These are phyloP conservation scores for Aspergillus oerlinghausenensis DNA, from an alignment of 2,329 filamentous ascomycete species.

Conservation along the genomic window DNA sequence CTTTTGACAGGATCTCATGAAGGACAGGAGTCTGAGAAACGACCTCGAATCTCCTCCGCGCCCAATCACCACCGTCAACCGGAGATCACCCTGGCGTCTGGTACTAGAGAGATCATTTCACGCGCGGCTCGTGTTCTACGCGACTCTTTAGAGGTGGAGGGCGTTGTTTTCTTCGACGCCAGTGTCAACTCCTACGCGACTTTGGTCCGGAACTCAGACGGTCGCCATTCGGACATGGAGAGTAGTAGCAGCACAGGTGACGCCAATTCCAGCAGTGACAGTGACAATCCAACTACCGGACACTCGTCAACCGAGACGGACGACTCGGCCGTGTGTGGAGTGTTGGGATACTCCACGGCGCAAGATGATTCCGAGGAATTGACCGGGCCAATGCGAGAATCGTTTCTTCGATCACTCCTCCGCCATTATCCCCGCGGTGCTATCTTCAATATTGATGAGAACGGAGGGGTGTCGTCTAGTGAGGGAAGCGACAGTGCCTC, in stretches of 20 bases:
- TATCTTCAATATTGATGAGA: constrained; percentile 14
- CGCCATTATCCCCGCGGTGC: constrained; percentile 12
- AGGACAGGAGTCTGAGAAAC: background rate
- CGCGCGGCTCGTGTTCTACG: constrained; percentile 44
- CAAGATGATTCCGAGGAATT: background rate
- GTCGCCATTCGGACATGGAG: constrained; percentile 1
- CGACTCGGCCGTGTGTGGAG: background rate
- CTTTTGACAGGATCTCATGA: background rate
- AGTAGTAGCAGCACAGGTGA: background rate
- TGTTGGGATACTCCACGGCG: background rate
- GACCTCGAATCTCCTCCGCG: background rate
- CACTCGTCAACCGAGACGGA: background rate
- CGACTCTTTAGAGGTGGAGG: constrained; percentile 40
- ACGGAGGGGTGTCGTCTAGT: constrained; percentile 6
- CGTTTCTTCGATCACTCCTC: constrained; percentile 9
- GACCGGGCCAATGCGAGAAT: background rate
- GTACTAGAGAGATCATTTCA: constrained; percentile 33
- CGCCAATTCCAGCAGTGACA: background rate
- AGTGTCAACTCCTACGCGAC: constrained; percentile 13
- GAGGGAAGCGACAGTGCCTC: background rate
- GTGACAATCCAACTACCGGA: background rate
- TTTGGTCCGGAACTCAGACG: constrained; percentile 9
- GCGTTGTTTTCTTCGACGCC: constrained; percentile 31
- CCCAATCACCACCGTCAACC: constrained; percentile 1
- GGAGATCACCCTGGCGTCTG: constrained; percentile 6